Base-by-base conservation (phyloP, 805 yeast species). In the Candida jianshihensis region DNA sequence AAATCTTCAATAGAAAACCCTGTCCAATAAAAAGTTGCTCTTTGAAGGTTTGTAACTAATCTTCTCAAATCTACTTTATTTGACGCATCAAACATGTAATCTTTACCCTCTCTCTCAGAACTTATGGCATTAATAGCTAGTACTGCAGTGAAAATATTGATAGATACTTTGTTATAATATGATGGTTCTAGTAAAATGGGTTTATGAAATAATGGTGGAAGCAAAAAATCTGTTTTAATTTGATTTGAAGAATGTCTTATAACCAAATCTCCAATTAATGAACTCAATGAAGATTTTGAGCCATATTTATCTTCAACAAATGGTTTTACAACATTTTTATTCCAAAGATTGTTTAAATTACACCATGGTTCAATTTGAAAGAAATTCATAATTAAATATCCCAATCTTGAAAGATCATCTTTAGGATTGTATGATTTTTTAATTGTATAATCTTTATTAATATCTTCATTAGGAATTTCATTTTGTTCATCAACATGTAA, bases 1-100 rank as follows among this genome's bases (percentile, higher is more conserved):
- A 81, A 62, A 55, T 81, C 87, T 29, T 63, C 65, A 19, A 67
- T 64, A 11, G 79, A 65, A 49, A 81, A 81, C 0, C 87, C 88
- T 1, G 85, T 76, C 89, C 89, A 81, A 47, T 76, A 77, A 51
- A 81, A 79, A 0, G 88, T 77, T 1, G 82, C 76, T 39, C 80
- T 64, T 53, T 75, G 84, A 20, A 81, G 51, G 48, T 81, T 81
- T 4, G 73, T 68, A 11, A 81, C 69, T 43, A 81, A 62, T 33
- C 79, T 55, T 40, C 79, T 59, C 26, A 81, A 54, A 42, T 77
- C 78, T 15, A 53, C 54, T 29, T 74, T 60, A 46, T 78, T 79
- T 1, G 70, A 54, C 0, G 77, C 71, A 60, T 80, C 80, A 49
- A 81, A 81, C 85, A 81, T 78, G 54, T 77, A 81, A 53, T 81